Conservation (phyloP, 139 green algal genomes). For the Zygnema circumcarinatum region DNA sequence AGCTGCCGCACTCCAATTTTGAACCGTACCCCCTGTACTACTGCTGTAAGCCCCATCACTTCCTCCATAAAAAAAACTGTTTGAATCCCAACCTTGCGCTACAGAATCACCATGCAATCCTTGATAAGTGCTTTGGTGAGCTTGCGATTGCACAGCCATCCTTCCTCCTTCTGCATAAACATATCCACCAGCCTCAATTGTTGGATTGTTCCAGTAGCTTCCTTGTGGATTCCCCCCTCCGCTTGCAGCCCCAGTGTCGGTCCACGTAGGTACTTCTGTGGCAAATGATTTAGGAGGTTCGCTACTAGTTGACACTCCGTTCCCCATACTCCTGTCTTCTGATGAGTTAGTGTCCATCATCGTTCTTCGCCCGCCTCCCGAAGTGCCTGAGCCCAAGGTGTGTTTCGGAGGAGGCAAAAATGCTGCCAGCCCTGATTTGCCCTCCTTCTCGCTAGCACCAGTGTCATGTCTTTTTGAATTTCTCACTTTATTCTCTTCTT, state of each 20-base stretch:
- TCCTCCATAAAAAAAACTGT: neutral
- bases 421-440: constrained; percentile 39
- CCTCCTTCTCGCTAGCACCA: neutral
- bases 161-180: too few relatives aligned
- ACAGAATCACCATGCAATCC: neutral
- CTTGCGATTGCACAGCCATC: neutral
- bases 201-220: too few relatives aligned
- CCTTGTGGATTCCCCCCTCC: too few relatives aligned
- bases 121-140: neutral
- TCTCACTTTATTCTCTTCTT: constrained; percentile 3
- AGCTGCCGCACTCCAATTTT: neutral
- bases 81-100: neutral
- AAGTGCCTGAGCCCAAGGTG: constrained; percentile 23
- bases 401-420: constrained; percentile 51
- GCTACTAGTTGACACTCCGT: neutral
- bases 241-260: neutral
- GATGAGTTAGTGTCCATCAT: constrained; percentile 34
- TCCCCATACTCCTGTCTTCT: neutral
- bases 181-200: too few relatives aligned
- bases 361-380: constrained; percentile 17
- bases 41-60: neutral
- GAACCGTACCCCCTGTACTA: neutral
- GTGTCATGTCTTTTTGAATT: neutral
- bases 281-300: too few relatives aligned
- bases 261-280: neutral